Base-by-base conservation (phyloP, 163 green algal genomes). In the Chlamydomonas reinhardtii region DNA sequence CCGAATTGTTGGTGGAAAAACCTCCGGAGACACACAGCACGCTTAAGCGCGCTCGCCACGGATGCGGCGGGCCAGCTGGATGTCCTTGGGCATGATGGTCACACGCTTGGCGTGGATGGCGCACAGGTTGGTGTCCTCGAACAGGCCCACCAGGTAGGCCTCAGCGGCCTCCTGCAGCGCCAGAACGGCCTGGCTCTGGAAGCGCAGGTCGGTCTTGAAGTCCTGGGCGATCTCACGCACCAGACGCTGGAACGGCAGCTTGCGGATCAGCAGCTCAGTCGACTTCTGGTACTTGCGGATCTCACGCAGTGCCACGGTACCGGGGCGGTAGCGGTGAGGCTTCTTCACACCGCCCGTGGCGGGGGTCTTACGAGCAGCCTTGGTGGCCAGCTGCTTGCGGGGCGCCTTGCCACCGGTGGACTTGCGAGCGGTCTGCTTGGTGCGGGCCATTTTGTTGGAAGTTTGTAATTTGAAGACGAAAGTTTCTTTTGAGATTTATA, bases 271-370 rank as follows among this genome's bases (percentile, higher is more conserved):
- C 85, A 98, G 96, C 95, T 98, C 96, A 11, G 96, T 98, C 61
- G 92, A 97, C 95, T 99, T 99, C 95, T 99, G 96, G 96, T 99
- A 99, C 94, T 98, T 99, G 89, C 96, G 93, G 93, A 98, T 98
- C 93, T 98, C 96, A 75, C 96, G 94, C 78, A 98, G 95, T 2
- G 95, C 95, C 62, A 98, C 95, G 88, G 95, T 98, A 70, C 95
- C 95, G 48, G 95, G 95, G 73, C 95, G 91, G 94, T 98, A 97
- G 65, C 95, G 89, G 88, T 97, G 95, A 48, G 95, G 95, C 93
- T 98, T 98, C 92, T 97, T 98, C 80, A 98, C 92, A 61, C 92
- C 91, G 83, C 93, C 93, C 25, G 93, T 97, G 73, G 95, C 94
- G 56, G 94, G 94, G 24, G 94, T 96, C 93, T 99, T 99, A 89